Conservation (phyloP, 345 rosid genomes). For the Kandelia obovata region DNA sequence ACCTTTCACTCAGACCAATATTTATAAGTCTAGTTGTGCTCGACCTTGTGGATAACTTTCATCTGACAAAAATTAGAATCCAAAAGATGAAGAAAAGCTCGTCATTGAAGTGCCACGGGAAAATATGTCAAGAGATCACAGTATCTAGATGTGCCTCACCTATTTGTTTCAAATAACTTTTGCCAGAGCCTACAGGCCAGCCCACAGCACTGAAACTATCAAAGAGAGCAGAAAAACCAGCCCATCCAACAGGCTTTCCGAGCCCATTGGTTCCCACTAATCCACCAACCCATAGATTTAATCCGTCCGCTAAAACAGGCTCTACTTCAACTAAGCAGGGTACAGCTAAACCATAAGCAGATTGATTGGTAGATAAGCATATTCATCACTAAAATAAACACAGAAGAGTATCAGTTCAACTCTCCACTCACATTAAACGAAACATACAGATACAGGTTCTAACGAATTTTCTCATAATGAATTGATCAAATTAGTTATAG, state of each 20-base stretch:
- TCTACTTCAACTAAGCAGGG: not conserved
- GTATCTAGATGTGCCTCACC: constrained; percentile 76
- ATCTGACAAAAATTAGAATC: too few relatives aligned
- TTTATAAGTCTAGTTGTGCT: too few relatives aligned
- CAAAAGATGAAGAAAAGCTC: too few relatives aligned
- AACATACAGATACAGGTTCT: constrained; percentile 11
- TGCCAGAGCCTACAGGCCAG: not conserved
- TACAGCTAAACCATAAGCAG: not conserved
- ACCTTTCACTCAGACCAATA: too few relatives aligned
- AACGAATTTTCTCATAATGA: constrained; percentile 23
- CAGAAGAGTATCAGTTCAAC: constrained; percentile 25
- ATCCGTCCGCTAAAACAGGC: not conserved
- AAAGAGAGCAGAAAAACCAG: too few relatives aligned
- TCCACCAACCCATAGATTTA: not conserved
- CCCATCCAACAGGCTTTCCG: too few relatives aligned
- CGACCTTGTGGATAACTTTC: too few relatives aligned
- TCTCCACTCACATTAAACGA: constrained; percentile 18
- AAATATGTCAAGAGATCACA: not conserved
- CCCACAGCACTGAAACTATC: too few relatives aligned
- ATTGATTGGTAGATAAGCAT: not conserved
- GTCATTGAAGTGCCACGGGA: too few relatives aligned
- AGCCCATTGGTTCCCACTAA: too few relatives aligned
- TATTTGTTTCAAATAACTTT: constrained; percentile 36
- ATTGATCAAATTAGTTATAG: constrained; percentile 21
- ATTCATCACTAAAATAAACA: constrained; percentile 12